phyloP scores from a whole-genome alignment of 192 early-diverging fungal species.

The Rhizophagus sp. region DNA sequence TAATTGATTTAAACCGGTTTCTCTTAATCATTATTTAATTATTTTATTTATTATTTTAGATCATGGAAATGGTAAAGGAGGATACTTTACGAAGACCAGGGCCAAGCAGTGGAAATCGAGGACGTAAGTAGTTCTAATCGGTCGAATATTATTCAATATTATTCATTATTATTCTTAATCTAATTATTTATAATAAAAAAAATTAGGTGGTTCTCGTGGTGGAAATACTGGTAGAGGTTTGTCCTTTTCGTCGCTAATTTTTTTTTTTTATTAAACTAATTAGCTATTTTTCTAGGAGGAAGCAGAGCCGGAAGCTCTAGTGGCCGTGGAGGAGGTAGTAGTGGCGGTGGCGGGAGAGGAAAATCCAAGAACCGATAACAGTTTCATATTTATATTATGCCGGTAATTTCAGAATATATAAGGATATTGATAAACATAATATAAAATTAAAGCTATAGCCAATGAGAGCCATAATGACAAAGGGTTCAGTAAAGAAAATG shows the following conservation, averaged over 20 bases:
- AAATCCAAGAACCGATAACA: slow-evolving; percentile 10
- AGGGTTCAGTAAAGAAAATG: neutral
- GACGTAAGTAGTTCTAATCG: slow-evolving; percentile 25
- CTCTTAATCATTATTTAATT: neutral
- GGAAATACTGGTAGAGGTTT: slow-evolving; percentile 19
- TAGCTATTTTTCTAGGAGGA: neutral
- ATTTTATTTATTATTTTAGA: slow-evolving; percentile 35
- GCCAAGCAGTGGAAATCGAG: slow-evolving; percentile 42
- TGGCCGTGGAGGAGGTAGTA: slow-evolving; percentile 7
- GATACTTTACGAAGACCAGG: slow-evolving; percentile 61
- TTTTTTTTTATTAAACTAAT: neutral
- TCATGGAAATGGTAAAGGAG: slow-evolving; percentile 90
- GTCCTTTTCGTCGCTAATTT: neutral
- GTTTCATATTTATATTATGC: neutral
- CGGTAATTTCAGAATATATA: too few relatives aligned
- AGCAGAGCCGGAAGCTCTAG: neutral
- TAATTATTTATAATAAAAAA: neutral
- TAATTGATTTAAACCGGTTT: neutral
- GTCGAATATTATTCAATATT: neutral
- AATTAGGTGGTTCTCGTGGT: slow-evolving; percentile 23
- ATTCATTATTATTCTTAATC: neutral
- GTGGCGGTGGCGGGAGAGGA: neutral
- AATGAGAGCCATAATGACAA: neutral
- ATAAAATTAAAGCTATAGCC: neutral
- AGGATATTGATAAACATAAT: neutral